Base-by-base conservation (phyloP, 768 basidiomycete genomes). In the Tulasnella sp. region DNA sequence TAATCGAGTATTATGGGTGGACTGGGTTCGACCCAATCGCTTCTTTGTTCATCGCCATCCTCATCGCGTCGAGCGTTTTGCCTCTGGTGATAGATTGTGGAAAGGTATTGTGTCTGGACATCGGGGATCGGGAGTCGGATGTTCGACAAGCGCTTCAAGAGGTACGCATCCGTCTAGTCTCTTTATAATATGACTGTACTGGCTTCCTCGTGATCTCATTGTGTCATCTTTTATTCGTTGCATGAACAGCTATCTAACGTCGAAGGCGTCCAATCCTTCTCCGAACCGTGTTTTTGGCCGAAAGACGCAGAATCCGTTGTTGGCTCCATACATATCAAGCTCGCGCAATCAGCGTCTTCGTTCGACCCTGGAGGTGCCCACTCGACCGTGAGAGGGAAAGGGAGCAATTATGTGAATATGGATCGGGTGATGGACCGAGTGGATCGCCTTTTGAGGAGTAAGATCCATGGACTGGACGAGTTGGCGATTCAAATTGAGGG, bases 1-100 rank as follows among this genome's bases (percentile, higher is more conserved):
- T 98, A 56, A 98, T 99, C 62, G 85, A 93, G 68, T 84, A 83
- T 62, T 98, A 96, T 65, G 94, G 96, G 22, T 98, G 93, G 92
- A 97, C 94, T 11, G 92, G 92, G 19, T 99, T 97, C 69, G 96
- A 99, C 71, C 96, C 96, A 0, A 92, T 99, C 61, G 96, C 96
- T 0, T 93, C 91, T 8, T 74, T 99, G 27, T 94, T 99, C 71
- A 99, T 99, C 64, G 96, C 96, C 4, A 72, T 89, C 8, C 73
- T 99, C 63, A 99, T 99, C 65, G 90, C 91, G 21, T 93, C 90
- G 4, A 94, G 92, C 68, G 96, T 99, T 19, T 76, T 94, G 22
- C 96, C 96, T 10, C 82, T 99, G 42, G 92, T 99, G 21, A 79
- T 94, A 63, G 96, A 98, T 70, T 90, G 89, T 0, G 96, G 90